Evolutionary conservation across 2,329 filamentous ascomycete species (phyloP).

Genomic region (Didymella exigua): DNA sequence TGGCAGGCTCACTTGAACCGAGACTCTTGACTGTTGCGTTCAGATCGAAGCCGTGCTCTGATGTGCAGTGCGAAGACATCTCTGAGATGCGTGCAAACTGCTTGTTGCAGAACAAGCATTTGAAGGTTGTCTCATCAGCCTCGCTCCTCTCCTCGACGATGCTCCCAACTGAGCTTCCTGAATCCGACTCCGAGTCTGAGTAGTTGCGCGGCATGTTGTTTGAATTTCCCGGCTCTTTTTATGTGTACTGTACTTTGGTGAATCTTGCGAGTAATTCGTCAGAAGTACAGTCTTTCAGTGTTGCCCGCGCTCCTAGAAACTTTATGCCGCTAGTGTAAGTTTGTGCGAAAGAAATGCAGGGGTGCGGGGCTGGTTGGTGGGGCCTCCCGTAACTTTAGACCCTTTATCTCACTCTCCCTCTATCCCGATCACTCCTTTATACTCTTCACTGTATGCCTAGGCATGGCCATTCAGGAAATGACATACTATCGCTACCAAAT

Average conservation of each 20-base stretch:
- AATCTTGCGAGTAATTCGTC: neutral
- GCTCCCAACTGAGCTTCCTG: slow-evolving; percentile 41
- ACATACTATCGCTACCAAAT: too few species aligned
- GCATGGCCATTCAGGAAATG: too few species aligned
- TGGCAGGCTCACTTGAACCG: slow-evolving; percentile 32
- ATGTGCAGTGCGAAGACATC: slow-evolving; percentile 37
- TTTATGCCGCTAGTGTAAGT: slow-evolving; percentile 33
- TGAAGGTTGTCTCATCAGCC: slow-evolving; percentile 44
- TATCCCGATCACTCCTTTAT: neutral
- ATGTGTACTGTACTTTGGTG: neutral
- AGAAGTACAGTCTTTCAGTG: slow-evolving; percentile 7
- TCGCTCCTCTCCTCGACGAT: slow-evolving; percentile 45
- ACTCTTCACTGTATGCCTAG: neutral
- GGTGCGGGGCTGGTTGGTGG: slow-evolving; percentile 30
- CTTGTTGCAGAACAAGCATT: slow-evolving; percentile 45
- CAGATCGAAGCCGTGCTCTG: slow-evolving; percentile 38
- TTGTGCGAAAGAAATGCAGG: slow-evolving; percentile 34
- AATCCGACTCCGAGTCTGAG: slow-evolving; percentile 40
- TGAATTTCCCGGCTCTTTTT: neutral
- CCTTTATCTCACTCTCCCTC: slow-evolving; percentile 1
- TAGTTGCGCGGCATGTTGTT: slow-evolving; percentile 37
- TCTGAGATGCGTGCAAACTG: slow-evolving; percentile 36
- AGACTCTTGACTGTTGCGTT: slow-evolving; percentile 35
- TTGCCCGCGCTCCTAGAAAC: slow-evolving; percentile 23
- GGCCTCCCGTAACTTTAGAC: slow-evolving; percentile 12